Base-by-base conservation (phyloP, 495 filamentous ascomycete species). In the Aspergillus haitiensis region DNA sequence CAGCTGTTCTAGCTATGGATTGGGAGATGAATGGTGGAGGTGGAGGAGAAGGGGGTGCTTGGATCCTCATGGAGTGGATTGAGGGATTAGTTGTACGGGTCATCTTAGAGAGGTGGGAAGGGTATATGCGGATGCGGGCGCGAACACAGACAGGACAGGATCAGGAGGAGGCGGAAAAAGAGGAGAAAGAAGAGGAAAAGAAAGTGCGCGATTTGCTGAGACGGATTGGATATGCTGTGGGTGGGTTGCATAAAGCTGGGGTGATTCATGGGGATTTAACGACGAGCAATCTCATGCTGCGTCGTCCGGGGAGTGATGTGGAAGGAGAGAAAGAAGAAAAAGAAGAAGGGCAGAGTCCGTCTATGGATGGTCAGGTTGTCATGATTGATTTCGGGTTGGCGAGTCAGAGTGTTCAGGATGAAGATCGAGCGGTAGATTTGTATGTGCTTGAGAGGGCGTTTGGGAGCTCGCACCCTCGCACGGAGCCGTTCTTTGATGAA, bases 361-460 rank as follows among this genome's bases (percentile, higher is more conserved):
- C 66, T 11, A 65, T 84, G 65, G 74, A 78, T 12, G 93, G 91
- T 9, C 90, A 96, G 45, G 81, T 99, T 35, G 83, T 96, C 34
- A 74, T 98, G 31, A 97, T 99, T 75, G 94, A 99, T 75, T 97
- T 99, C 67, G 95, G 95, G 2, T 83, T 99, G 9, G 93, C 92
- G 40, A 84, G 81, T 53, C 89, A 94, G 72, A 90, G 85, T 60
- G 67, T 81, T n/a, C 85, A 87, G 62, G 92, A 97, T 56, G 94
- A 99, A 74, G 95, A 99, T 70, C 82, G 90, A 55, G 95, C 95
- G 5, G 94, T 98, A 18, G 94, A 99, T 81, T 70, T 99, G 48
- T 99, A 99, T 74, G 94, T 99, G 27, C 78, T 99, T 57, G 94
- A 99, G 77, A 78, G 94, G 40, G 94, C 95, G n/a, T 97, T 98